Evolutionary conservation across 108 stramenopile species (phyloP).

Genomic region (Cyclostephanos tholiformis): DNA sequence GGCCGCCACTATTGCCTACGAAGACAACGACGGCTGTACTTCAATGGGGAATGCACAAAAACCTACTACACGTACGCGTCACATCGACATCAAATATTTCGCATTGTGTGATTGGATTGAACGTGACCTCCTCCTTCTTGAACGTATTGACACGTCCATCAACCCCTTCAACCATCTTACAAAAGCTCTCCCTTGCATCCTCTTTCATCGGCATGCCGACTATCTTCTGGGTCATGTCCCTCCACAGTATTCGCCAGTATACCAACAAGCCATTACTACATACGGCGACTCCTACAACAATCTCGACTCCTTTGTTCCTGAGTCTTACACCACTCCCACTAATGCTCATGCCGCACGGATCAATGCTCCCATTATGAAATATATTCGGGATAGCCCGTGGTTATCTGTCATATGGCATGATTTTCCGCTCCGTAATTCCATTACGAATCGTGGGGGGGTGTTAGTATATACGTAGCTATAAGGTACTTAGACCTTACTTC

Average conservation of each 20-base stretch:
- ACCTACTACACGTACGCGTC: constrained; percentile 18
- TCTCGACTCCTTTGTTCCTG: not conserved
- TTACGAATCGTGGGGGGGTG: too few relatives aligned
- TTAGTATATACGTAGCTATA: too few relatives aligned
- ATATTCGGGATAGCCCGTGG: too few relatives aligned
- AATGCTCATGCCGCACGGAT: not conserved
- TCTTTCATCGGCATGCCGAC: constrained; percentile 10
- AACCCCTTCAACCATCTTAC: not conserved
- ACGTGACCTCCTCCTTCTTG: not conserved
- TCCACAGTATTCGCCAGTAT: not conserved
- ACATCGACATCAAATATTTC: constrained; percentile 28
- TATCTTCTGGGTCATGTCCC: constrained; percentile 12
- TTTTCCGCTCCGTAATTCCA: too few relatives aligned
- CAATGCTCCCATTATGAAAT: too few relatives aligned
- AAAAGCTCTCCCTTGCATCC: not conserved
- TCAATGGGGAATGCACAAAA: constrained; percentile 22
- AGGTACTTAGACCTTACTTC: too few relatives aligned
- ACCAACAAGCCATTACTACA: not conserved
- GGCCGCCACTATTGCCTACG: constrained; percentile 18
- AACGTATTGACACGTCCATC: not conserved
- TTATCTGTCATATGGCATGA: too few relatives aligned
- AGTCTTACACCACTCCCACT: not conserved
- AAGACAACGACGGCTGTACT: constrained; percentile 31
- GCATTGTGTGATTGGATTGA: not conserved
- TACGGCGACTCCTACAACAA: not conserved